Conservation (phyloP, 176 grass and related monocot species). For the Bonia amplexicaulis region DNA sequence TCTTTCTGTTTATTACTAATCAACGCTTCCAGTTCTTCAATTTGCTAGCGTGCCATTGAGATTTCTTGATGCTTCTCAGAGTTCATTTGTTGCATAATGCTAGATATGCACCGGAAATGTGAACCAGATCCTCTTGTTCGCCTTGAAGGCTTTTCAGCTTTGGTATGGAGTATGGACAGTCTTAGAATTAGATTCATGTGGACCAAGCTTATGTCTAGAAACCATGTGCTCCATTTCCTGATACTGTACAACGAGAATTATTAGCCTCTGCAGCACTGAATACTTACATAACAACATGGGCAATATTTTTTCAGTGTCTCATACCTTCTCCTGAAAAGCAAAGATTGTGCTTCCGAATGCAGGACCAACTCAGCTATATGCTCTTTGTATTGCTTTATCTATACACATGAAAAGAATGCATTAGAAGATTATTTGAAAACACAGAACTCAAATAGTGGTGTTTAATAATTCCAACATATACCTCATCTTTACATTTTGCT, state of each 20-base stretch:
- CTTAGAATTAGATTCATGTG: slow-evolving; percentile 39
- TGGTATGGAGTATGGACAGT: slow-evolving; percentile 29
- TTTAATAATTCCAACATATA: slow-evolving; percentile 15
- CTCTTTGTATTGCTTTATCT: slow-evolving; percentile 71
- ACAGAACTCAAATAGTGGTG: slow-evolving; percentile 9
- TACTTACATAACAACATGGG: slow-evolving; percentile 19
- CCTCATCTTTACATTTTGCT: slow-evolving; percentile 67
- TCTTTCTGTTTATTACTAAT: slow-evolving; percentile 73
- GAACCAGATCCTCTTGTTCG: slow-evolving; percentile 59
- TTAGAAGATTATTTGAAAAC: slow-evolving; percentile 28
- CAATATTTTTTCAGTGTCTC: background rate
- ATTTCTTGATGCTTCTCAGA: slow-evolving; percentile 85
- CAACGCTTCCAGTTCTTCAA: slow-evolving; percentile 78
- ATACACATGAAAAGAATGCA: slow-evolving; percentile 15
- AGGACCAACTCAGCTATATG: slow-evolving; percentile 74
- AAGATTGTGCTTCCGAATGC: slow-evolving; percentile 87
- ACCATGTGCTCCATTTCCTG: slow-evolving; percentile 62
- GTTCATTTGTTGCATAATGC: slow-evolving; percentile 70
- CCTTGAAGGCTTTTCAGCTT: slow-evolving; percentile 50
- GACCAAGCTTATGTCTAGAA: slow-evolving; percentile 33
- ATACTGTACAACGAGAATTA: slow-evolving; percentile 45
- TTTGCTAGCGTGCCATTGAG: slow-evolving; percentile 40
- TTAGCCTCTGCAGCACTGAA: slow-evolving; percentile 19
- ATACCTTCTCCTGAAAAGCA: slow-evolving; percentile 72
- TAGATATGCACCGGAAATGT: slow-evolving; percentile 83